Evolutionary conservation across 768 basidiomycete species (phyloP).

Genomic region (Macrolepiota fuliginosa): DNA sequence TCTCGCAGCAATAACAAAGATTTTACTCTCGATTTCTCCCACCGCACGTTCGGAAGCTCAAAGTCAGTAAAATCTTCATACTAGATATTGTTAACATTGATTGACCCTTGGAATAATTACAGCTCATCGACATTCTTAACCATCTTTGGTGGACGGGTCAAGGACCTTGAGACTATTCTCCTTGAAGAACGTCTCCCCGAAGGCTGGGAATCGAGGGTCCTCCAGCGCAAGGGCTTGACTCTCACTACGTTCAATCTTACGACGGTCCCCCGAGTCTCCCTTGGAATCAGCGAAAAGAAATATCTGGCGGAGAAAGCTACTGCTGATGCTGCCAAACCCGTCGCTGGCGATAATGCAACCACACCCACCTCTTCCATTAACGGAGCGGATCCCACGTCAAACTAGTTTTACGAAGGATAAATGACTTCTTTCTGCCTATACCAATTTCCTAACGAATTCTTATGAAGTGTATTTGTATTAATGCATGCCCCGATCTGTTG

Average conservation of each 20-base stretch:
- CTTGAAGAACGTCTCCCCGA: constrained; percentile 63
- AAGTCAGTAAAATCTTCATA: constrained; percentile 48
- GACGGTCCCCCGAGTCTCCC: constrained; percentile 30
- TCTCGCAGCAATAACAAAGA: constrained; percentile 50
- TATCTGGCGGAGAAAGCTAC: constrained; percentile 17
- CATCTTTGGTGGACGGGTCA: constrained; percentile 49
- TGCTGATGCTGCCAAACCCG: background rate
- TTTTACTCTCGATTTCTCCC: constrained; percentile 46
- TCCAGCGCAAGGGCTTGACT: constrained; percentile 50
- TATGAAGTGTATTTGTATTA: no score
- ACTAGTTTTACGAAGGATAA: background rate
- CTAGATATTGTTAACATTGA: background rate
- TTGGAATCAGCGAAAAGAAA: constrained; percentile 29
- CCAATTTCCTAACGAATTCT: no score
- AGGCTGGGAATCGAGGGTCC: constrained; percentile 59
- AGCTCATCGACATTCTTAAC: constrained; percentile 60
- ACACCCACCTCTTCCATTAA: background rate
- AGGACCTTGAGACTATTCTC: constrained; percentile 48
- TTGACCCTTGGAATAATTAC: background rate
- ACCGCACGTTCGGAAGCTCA: constrained; percentile 62
- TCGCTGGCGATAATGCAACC: background rate
- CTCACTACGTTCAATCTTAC: constrained; percentile 47
- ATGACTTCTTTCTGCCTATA: background rate
- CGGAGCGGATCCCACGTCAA: background rate
- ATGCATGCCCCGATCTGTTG: no score